Conservation (phyloP, 495 filamentous ascomycete species). For the Cercophora scortea region DNA sequence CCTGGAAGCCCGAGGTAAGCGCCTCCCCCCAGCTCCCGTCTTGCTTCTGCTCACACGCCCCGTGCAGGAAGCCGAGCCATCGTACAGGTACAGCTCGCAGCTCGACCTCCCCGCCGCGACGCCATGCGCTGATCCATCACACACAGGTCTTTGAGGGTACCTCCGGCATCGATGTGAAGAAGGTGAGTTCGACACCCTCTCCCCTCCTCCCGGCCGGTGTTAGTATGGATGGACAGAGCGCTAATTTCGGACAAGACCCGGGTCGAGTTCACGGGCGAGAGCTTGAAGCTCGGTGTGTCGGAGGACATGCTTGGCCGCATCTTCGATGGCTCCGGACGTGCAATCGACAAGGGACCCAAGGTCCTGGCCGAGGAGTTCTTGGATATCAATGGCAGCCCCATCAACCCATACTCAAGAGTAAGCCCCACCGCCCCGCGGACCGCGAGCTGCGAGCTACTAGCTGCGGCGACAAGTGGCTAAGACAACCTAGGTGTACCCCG, state of each 20-base stretch:
- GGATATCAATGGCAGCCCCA: slow-evolving; percentile 98
- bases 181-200: slow-evolving; percentile 43
- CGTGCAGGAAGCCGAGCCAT: slow-evolving; percentile 75
- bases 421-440: slow-evolving; percentile 12
- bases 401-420: slow-evolving; percentile 97
- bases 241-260: slow-evolving; percentile 55
- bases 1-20: slow-evolving; percentile 85
- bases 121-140: slow-evolving; percentile 8
- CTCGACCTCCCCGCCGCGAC: background rate
- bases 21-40: background rate
- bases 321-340: slow-evolving; percentile 94
- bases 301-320: slow-evolving; percentile 99
- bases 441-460: too few species aligned
- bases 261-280: slow-evolving; percentile 95
- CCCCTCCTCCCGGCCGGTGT: background rate
- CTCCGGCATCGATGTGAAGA: slow-evolving; percentile 95
- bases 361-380: slow-evolving; percentile 96
- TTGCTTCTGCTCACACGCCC: slow-evolving; percentile 12
- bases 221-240: background rate
- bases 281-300: slow-evolving; percentile 94
- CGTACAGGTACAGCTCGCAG: slow-evolving; percentile 64
- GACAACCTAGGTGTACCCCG: slow-evolving; percentile 73
- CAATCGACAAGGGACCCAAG: slow-evolving; percentile 98
- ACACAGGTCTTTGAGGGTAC: slow-evolving; percentile 95
- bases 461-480: slow-evolving; percentile 4